Base-by-base conservation (phyloP, 2,329 filamentous ascomycete species). In the Penicillium sp. region DNA sequence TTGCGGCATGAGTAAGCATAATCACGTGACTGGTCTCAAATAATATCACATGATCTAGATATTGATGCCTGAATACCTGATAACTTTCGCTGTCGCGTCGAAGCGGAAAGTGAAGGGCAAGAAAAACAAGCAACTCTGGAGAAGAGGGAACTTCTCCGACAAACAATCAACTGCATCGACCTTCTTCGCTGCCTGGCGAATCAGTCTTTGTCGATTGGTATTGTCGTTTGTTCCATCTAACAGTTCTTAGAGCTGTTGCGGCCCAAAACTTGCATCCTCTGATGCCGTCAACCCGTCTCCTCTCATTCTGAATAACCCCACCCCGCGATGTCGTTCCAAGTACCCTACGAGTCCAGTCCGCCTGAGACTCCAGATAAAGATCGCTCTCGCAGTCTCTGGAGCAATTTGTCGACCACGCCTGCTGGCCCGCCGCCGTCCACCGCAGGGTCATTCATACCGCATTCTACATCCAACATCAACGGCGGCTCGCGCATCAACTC, bases 391-490 rank as follows among this genome's bases (percentile, higher is more conserved):
- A 72, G 72, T 51, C 64, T 74, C 6, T 69, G 71, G 55, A 71
- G 71, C 55, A 70, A 76, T 61, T 75, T 80, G 44, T 85, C 84
- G 6, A 84, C 82, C 21, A 86, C 84, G 16, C 84, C 84, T 51
- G 81, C 81, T 46, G 83, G 82, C 40, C 78, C 76, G 57, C 83
- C 83, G 1, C 82, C 82, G 27, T 81, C 81, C 33, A 77, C 75
- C 57, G 72, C 75, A 27, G 70, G 71, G 60, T 84, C 82, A n/a
- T 84, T 83, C 53, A 85, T 83, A 23, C 83, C 83, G 33, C 76
- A 78, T 55, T 82, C 82, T 46, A 80, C 82, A 29, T 78, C 79
- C 7, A 76, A 76, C 43, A 65, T 81, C 21, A 81, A 83, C 62
- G 80, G 79, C 50, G 81, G 78, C 69, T 82, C 83, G 16, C 78